Base-by-base conservation (phyloP, 495 filamentous ascomycete species). In the Hypomontagnella submonticulosa region DNA sequence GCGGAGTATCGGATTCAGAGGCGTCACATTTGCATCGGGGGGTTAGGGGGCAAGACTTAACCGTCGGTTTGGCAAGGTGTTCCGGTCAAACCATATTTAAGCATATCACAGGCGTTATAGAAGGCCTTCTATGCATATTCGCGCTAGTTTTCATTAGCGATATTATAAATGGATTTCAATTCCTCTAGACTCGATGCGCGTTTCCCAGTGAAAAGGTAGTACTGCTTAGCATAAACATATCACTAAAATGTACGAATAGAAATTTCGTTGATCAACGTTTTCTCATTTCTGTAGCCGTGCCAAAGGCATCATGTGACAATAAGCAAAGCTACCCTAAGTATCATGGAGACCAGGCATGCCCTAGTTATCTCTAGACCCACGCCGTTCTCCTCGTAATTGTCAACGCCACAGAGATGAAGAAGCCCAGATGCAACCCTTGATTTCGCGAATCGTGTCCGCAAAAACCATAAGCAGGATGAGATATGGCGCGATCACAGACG, bases 401-500 rank as follows among this genome's bases (percentile, higher is more conserved):
- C 81, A 81, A 80, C 77, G 76, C 79, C 80, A 80, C 81, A 83
- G 79, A 77, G 75, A 79, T 61, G 64, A 71, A 62, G 68, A 73
- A 81, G 75, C 67, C 76, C 74, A 75, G 75, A 71, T 71, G 71
- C 73, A 74, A 78, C 73, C 81, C 57, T 44, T 49, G 56, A 67
- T 63, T 42, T 57, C 65, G 67, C 58, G 50, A 57, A 67, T 44
- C 51, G 42, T 55, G 57, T 65, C 63, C 42, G 66, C 63, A 40
- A 56, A n/a, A n/a, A n/a, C n/a, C n/a, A n/a, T n/a, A n/a, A n/a
- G n/a, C n/a, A n/a, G n/a, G 77, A 70, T 70, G 73, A 61, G 16
- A 60, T 61, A 69, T 64, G 47, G 57, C n/a, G 51, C 71, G 75
- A 78, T 88, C 85, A 98, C 79, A 99, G 89, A 94, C 95, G 93